Evolutionary conservation across 495 filamentous ascomycete species (phyloP).

Genomic region (Penicillium canariense): DNA sequence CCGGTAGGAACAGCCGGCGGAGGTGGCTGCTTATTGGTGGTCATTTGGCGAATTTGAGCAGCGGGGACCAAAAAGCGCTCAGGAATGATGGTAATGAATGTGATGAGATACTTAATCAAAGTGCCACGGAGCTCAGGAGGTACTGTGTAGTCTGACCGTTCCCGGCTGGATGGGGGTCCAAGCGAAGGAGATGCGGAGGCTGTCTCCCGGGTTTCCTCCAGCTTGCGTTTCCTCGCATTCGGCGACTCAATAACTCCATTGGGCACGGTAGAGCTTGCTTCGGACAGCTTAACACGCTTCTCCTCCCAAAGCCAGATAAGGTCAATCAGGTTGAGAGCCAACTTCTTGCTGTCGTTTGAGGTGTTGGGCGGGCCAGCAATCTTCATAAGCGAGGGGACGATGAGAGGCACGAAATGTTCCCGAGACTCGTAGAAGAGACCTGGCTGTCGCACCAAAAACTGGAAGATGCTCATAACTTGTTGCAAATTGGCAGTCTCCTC

Average conservation of each 20-base stretch:
- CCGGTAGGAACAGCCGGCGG: conserved; percentile 52
- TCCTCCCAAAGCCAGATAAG: conserved; percentile 94
- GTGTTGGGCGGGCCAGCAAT: conserved; percentile 80
- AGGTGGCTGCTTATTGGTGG: conserved; percentile 34
- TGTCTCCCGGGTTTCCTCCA: conserved; percentile 52
- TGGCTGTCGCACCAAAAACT: conserved; percentile 89
- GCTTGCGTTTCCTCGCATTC: conserved; percentile 70
- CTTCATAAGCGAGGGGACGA: conserved; percentile 85
- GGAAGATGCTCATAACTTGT: conserved; percentile 95
- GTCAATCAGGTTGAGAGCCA: conserved; percentile 84
- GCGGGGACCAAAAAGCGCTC: conserved; percentile 77
- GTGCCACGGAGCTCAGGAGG: conserved; percentile 63
- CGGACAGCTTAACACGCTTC: conserved; percentile 61
- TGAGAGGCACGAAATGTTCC: conserved; percentile 83
- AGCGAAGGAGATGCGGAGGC: conserved; percentile 38
- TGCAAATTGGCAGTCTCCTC: conserved; percentile 97
- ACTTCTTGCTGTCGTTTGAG: conserved; percentile 89
- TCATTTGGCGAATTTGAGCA: conserved; percentile 57
- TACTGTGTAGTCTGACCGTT: conserved; percentile 67
- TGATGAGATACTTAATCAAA: conserved; percentile 88
- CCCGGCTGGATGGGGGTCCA: conserved; percentile 50
- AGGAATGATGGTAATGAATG: conserved; percentile 86
- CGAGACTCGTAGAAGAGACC: conserved; percentile 93
- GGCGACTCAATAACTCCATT: conserved; percentile 64
- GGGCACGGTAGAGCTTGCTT: conserved; percentile 25